Conservation (phyloP, 352 stramenopile species). For the Phytophthora sp. region DNA sequence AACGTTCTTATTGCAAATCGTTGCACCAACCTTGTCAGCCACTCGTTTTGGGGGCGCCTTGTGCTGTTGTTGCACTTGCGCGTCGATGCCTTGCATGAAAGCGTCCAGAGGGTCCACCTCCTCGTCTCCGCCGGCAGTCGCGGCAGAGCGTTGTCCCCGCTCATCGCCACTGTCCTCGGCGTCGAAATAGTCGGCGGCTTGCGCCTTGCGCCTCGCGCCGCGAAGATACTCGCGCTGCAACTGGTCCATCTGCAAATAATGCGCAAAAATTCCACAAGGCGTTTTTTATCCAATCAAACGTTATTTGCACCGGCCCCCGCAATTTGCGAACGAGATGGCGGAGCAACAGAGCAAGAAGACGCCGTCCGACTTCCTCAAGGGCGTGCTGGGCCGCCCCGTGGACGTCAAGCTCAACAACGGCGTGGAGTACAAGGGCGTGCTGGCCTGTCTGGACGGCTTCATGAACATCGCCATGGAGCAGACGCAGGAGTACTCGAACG, state of each 20-base stretch:
- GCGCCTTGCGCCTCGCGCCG: constrained; percentile 57
- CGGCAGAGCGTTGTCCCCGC: background rate
- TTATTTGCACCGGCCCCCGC: background rate
- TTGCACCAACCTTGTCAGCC: constrained; percentile 40
- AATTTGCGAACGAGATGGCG: constrained; percentile 30
- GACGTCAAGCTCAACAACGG: constrained; percentile 99
- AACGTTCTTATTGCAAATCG: background rate
- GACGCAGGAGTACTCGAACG: constrained; percentile 99
- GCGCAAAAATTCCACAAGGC: background rate
- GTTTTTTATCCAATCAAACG: constrained; percentile 15
- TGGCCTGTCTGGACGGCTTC: constrained; percentile 99
- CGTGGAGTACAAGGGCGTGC: constrained; percentile 98
- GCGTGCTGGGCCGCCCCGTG: constrained; percentile 95
- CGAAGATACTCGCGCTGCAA: constrained; percentile 67
- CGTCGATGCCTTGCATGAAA: constrained; percentile 85
- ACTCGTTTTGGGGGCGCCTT: constrained; percentile 22
- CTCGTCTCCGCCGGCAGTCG: constrained; percentile 22
- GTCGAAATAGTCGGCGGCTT: constrained; percentile 68
- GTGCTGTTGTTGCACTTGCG: constrained; percentile 63
- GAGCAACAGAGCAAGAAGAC: constrained; percentile 80
- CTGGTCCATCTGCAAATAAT: constrained; percentile 37
- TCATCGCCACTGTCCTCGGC: constrained; percentile 57
- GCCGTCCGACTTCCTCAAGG: constrained; percentile 92
- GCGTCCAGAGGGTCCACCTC: constrained; percentile 87
- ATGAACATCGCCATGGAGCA: constrained; percentile 99